Evolutionary conservation across 2,329 filamentous ascomycete genomes (phyloP).

Genomic region (Diatrype stigma): DNA sequence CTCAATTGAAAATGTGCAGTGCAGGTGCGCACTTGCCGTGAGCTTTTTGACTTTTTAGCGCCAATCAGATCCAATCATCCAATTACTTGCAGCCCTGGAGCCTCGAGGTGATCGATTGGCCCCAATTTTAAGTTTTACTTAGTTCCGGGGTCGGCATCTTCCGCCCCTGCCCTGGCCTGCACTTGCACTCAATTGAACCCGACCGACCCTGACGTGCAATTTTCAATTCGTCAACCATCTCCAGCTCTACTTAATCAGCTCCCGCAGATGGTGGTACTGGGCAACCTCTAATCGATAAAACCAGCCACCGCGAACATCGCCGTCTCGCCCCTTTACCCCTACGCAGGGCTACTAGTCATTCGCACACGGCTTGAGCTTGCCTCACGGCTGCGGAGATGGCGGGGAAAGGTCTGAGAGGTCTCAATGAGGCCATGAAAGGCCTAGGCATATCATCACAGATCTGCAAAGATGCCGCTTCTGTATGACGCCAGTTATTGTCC

Average conservation of each 20-base stretch:
- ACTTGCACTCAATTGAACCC: too few relatives aligned
- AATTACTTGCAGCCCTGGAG: too few relatives aligned
- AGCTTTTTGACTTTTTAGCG: too few relatives aligned
- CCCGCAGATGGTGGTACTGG: too few relatives aligned
- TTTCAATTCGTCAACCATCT: background rate
- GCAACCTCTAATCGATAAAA: background rate
- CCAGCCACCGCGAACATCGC: background rate
- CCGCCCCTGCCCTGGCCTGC: background rate
- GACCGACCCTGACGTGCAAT: too few relatives aligned
- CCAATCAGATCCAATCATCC: too few relatives aligned
- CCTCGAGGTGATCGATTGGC: background rate
- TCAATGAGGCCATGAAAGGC: slow-evolving; percentile 49
- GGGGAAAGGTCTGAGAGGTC: slow-evolving; percentile 44
- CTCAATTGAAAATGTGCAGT: too few relatives aligned
- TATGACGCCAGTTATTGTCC: slow-evolving; percentile 14
- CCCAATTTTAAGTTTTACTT: background rate
- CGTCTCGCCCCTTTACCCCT: background rate
- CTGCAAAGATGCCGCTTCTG: slow-evolving; percentile 30
- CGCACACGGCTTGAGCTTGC: background rate
- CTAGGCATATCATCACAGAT: slow-evolving; percentile 44
- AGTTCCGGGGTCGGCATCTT: background rate
- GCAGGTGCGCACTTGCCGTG: too few relatives aligned
- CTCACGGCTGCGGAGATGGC: slow-evolving; percentile 35
- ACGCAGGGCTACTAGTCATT: background rate
- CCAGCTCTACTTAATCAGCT: too few relatives aligned